These are phyloP conservation scores for Leccinum pachyderme DNA, from an alignment of 1,284 basidiomycete species.

Conservation along the genomic window DNA sequence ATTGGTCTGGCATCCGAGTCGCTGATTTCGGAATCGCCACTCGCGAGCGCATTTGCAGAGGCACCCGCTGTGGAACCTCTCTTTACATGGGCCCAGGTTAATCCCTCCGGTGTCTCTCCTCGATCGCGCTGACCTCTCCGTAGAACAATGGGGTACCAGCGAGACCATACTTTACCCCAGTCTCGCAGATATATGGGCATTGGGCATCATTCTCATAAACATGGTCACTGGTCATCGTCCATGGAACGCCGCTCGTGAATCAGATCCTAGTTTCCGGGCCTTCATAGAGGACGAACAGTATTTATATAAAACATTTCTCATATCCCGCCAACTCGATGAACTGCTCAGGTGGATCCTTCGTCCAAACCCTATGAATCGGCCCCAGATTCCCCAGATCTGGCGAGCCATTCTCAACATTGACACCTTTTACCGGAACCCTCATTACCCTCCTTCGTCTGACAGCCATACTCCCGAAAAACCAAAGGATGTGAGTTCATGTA, in stretches of 20 bases:
- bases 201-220: conserved; percentile 84
- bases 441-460: not conserved
- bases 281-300: conserved; percentile 69
- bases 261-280: conserved; percentile 72
- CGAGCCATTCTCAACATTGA: conserved; percentile 54
- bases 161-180: conserved; percentile 47
- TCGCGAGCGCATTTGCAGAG: conserved; percentile 56
- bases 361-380: conserved; percentile 52
- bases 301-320: conserved; percentile 69
- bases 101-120: conserved; percentile 14
- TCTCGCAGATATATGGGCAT: conserved; percentile 88
- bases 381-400: conserved; percentile 63
- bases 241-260: conserved; percentile 75
- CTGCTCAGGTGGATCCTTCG: conserved; percentile 61
- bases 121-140: conserved; percentile 11
- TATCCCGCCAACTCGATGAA: conserved; percentile 55
- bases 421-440: conserved; percentile 64
- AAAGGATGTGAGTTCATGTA: not conserved
- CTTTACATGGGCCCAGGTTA: conserved; percentile 81
- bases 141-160: conserved; percentile 55
- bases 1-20: conserved; percentile 60
- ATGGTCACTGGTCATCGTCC: conserved; percentile 86
- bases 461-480: not conserved
- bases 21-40: conserved; percentile 89
- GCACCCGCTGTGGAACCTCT: conserved; percentile 79